phyloP scores from a whole-genome alignment of 371 early-diverging fungal genomes.

The Mortierella sp. region DNA sequence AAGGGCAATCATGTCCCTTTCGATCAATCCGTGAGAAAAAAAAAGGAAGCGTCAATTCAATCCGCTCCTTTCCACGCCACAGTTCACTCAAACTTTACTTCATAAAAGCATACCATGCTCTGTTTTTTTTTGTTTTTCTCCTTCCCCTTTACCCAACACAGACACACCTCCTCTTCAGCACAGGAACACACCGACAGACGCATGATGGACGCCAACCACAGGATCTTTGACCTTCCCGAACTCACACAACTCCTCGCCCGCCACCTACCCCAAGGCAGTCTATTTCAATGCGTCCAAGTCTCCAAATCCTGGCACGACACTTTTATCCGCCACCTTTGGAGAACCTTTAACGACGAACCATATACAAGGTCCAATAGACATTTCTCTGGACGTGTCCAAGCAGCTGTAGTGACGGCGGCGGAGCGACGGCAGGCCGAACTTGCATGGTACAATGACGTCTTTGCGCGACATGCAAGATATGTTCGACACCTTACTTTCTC shows the following conservation, averaged over 20 bases:
- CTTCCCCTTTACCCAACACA: neutral
- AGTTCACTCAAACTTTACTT: too few relatives aligned
- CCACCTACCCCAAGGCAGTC: neutral
- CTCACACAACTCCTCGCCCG: neutral
- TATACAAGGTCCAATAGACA: too few relatives aligned
- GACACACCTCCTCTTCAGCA: too few relatives aligned
- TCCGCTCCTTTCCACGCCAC: too few relatives aligned
- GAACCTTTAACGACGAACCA: neutral
- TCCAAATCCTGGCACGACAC: neutral
- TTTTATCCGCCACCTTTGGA: neutral
- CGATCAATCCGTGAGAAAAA: too few relatives aligned
- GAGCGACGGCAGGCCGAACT: too few relatives aligned
- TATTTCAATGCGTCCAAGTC: neutral
- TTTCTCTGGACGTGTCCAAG: too few relatives aligned
- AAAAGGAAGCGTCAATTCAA: too few relatives aligned
- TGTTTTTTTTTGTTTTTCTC: neutral
- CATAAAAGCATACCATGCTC: neutral
- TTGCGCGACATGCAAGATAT: neutral
- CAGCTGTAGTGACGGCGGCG: too few relatives aligned
- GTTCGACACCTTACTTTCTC: neutral
- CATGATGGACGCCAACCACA: too few relatives aligned
- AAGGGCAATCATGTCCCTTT: neutral
- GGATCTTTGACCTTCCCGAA: neutral
- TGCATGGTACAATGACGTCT: neutral
- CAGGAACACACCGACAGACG: too few relatives aligned